Conservation (phyloP, 345 rosid genomes). For the Brassica napus region Da-Ae NC_063434.1:3874501-3875000, state of each 20-base stretch:
- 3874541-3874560: conserved; percentile 28
- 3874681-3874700: conserved; percentile 67
- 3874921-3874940: conserved; percentile 88
- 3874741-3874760: conserved; percentile 90
- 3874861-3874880: conserved; percentile 43
- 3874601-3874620: conserved; percentile 10
- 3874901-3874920: conserved; percentile 89
- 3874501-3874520: conserved; percentile 59
- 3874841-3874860: background rate
- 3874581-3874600: conserved; percentile 18
- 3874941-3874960: conserved; percentile 87
- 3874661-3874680: conserved; percentile 76
- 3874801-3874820: background rate
- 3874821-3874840: conserved; percentile 21
- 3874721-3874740: conserved; percentile 86
- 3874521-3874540: conserved; percentile 82
- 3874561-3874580: background rate
- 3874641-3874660: conserved; percentile 61
- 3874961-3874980: conserved; percentile 79
- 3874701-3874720: conserved; percentile 64
- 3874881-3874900: conserved; percentile 87
- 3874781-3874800: background rate
- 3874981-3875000: background rate
- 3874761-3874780: conserved; percentile 68
- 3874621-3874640: conserved; percentile 48